Percentiles rank a stretch among this genome's conserved stretches.
Conservation (phyloP, 108 stramenopile genomes). For the Pelagomonas calceolata region DNA sequence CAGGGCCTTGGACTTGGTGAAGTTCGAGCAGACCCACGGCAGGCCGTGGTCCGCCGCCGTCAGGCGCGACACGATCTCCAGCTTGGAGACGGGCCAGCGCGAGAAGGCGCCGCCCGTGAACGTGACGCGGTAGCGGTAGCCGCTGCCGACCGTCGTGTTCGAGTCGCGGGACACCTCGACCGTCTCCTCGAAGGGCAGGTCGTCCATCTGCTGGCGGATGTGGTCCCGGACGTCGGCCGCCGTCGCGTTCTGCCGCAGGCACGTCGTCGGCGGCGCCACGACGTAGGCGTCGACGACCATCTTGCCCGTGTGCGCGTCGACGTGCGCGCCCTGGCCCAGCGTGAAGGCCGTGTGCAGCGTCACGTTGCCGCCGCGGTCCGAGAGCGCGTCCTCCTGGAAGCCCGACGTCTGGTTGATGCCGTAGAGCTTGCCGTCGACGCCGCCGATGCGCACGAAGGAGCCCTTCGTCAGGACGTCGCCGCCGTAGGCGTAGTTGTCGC, state of each 20-base stretch:
- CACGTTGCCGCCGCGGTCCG: too few relatives aligned
- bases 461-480: constrained; percentile 21
- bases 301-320: not conserved
- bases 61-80: constrained; percentile 2
- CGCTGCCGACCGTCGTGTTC: constrained; percentile 13
- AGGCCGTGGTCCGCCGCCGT: not conserved
- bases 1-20: not conserved
- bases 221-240: constrained; percentile 32
- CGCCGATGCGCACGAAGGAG: constrained; percentile 35
- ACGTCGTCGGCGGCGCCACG: constrained; percentile 35
- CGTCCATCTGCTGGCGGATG: constrained; percentile 37
- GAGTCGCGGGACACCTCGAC: constrained; percentile 32
- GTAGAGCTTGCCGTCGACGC: not conserved
- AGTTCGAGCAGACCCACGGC: not conserved
- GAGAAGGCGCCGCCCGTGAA: constrained; percentile 44
- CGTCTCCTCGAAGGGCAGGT: constrained; percentile 42
- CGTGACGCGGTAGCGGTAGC: constrained; percentile 33
- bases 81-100: constrained; percentile 22
- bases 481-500: not conserved
- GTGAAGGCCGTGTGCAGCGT: not conserved
- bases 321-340: not conserved
- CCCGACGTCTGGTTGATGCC: not conserved
- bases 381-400: too few relatives aligned
- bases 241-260: constrained; percentile 30
- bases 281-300: constrained; percentile 21